Evolutionary conservation across 306 rosid genomes (phyloP).

Genomic region (Vachellia pachyceras): DNA sequence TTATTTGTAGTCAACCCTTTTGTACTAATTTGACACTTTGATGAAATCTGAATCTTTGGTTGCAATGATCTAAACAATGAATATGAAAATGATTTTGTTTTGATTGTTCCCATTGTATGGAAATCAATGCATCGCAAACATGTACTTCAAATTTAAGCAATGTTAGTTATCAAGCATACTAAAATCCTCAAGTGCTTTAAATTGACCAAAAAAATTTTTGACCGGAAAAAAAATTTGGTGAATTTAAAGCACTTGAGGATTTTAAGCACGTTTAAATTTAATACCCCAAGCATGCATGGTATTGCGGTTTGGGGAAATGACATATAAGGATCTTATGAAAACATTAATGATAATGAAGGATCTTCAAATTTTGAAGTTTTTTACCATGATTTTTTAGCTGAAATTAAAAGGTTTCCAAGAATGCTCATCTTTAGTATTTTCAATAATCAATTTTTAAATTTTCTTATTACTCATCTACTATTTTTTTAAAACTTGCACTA

Average conservation of each 20-base stretch:
- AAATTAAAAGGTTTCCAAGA: background rate
- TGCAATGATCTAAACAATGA: background rate
- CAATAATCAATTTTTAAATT: background rate
- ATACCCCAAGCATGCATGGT: background rate
- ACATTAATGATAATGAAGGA: background rate
- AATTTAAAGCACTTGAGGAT: no score
- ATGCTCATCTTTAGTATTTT: background rate
- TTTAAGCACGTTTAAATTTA: no score
- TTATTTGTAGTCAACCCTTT: background rate
- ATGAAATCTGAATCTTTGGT: background rate
- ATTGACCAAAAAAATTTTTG: no score
- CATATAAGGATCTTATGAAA: no score
- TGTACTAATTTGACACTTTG: background rate
- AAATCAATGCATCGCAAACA: background rate
- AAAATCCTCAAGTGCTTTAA: background rate
- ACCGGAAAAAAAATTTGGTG: no score
- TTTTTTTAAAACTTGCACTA: no score
- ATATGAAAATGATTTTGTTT: background rate
- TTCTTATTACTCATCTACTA: background rate
- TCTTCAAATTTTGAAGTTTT: background rate
- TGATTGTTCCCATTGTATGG: background rate
- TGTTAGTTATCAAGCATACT: background rate
- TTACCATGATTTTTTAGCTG: background rate
- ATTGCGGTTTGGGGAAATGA: background rate
- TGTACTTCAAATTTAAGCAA: background rate